Conservation (phyloP, 345 rosid genomes). For the Anastatica hierochuntica region DNA sequence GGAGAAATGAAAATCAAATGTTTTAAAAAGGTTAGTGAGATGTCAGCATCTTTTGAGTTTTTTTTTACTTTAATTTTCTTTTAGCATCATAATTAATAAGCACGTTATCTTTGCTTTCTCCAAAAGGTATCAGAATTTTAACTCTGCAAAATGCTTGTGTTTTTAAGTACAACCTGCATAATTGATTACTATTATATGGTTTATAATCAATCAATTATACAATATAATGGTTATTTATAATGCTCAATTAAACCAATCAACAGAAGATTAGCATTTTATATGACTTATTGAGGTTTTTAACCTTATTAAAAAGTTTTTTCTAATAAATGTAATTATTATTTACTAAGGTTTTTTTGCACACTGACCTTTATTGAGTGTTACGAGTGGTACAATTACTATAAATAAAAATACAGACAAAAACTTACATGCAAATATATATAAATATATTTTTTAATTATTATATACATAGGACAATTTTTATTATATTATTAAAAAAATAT, state of each 20-base stretch:
- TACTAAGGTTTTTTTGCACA: too few relatives aligned
- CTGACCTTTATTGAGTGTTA: too few relatives aligned
- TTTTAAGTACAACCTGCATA: constrained; percentile 22
- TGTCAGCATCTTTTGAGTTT: constrained; percentile 9
- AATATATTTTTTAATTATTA: not conserved
- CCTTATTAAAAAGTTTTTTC: too few relatives aligned
- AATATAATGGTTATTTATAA: too few relatives aligned
- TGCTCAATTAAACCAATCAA: too few relatives aligned
- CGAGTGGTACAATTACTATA: too few relatives aligned
- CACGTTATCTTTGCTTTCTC: constrained; percentile 45
- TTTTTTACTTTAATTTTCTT: not conserved
- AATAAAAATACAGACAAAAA: too few relatives aligned
- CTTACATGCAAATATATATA: not conserved
- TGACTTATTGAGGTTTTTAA: too few relatives aligned
- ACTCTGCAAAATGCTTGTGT: constrained; percentile 8
- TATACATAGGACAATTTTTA: not conserved
- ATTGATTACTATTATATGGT: too few relatives aligned
- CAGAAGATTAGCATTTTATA: too few relatives aligned
- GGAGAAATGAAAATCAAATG: constrained; percentile 18
- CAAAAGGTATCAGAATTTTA: constrained; percentile 27
- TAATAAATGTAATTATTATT: too few relatives aligned
- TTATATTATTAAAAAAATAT: not conserved
- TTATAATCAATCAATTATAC: too few relatives aligned
- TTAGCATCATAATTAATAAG: constrained; percentile 30
- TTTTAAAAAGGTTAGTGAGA: constrained; percentile 18